Evolutionary conservation across 2,329 filamentous ascomycete genomes (phyloP), one percentile per base, ranked within the genome.

Genomic region (Phaeosphaeriaceae sp.): DNA sequence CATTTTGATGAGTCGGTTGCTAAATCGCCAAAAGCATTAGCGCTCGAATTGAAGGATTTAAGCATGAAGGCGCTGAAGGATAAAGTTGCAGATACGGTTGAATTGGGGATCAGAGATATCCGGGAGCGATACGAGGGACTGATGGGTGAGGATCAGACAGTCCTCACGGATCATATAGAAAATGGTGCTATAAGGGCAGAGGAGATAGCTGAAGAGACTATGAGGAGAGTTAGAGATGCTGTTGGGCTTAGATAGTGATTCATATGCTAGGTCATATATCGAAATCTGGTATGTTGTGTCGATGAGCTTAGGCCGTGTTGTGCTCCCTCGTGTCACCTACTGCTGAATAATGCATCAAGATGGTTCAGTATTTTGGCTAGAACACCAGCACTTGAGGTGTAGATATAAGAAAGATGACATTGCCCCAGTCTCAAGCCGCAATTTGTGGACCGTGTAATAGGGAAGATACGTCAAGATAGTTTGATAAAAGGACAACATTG

Each of bases 31-130:
- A 68, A 78, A 21, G 77, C 78, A 5, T 61, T 86, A 32, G 82
- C 79, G 1, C 56, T 60, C 6, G 76, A 81, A 18, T 70, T 79
- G 46, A 61, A 74, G 21, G 63, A 67, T 7, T 47, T 79, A 18
- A 80, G 71, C 33, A 77, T 90, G 62, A 77, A 77, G 7, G 77
- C 77, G 0, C 76, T 93, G 47, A 93, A 93, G 71, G 79, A 81
- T 6, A 76, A 78, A 58, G 84, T 90, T 4, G 81, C 84, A 0
- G 79, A 83, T 16, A 78, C 79, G 2, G 74, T 94, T 0, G 76
- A 81, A 4, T 57, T 62, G 6, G 80, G 80, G 1, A 67, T 91
- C 13, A 69, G 64, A 12, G 79, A 77, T 2, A 78, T 91, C 28
- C 74, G 86, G 17, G 78, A 81, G 35, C 75, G 78, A 28, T 91